Evolutionary conservation across 371 early-diverging fungal genomes (phyloP).

Genomic region (Circinella minor): DNA sequence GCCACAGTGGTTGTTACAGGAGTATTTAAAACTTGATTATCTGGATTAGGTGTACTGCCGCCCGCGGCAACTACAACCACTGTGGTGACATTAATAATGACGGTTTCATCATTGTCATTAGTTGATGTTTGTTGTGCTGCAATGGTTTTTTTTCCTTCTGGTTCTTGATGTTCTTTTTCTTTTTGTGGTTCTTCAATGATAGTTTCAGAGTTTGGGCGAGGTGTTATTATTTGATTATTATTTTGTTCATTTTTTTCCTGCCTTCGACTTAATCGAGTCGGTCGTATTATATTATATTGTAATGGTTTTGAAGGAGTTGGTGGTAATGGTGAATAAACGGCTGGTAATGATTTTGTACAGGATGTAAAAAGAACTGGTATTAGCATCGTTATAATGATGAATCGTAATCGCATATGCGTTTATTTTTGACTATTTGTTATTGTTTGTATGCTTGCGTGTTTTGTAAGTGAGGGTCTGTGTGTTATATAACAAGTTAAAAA

Average conservation of each 20-base stretch:
- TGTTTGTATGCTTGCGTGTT: too few species aligned
- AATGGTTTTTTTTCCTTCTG: neutral
- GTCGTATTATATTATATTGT: too few species aligned
- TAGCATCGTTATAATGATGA: neutral
- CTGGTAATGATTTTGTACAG: neutral
- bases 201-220: too few species aligned
- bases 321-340: neutral
- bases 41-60: neutral
- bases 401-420: neutral
- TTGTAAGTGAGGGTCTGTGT: too few species aligned
- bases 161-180: too few species aligned
- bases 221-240: too few species aligned
- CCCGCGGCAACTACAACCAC: conserved; percentile 1
- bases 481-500: too few species aligned
- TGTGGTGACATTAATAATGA: neutral
- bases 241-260: neutral
- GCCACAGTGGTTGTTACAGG: neutral
- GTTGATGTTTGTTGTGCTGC: neutral
- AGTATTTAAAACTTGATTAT: neutral
- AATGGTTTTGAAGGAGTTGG: too few species aligned
- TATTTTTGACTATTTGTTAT: too few species aligned
- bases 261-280: too few species aligned
- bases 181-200: too few species aligned
- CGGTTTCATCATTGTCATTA: neutral
- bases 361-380: neutral